Evolutionary conservation across 139 green algal genomes (phyloP), one percentile per base, ranked within the genome.

Genomic region (Zygnema circumcarinatum): DNA sequence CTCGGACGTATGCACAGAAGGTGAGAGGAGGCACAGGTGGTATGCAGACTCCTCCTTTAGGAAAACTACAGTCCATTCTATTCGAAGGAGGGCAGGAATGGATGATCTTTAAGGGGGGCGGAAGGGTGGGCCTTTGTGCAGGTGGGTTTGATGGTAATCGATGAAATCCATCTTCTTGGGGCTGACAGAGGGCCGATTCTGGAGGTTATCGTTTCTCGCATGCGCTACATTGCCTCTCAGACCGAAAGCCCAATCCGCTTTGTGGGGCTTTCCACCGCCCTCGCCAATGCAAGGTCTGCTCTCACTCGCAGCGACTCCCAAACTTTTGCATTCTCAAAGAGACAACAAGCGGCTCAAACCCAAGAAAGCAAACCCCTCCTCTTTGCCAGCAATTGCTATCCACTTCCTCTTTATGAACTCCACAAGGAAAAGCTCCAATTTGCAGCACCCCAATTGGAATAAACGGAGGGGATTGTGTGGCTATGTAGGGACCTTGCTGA

Each of bases 131-230:
- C n/a, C n/a, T n/a, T n/a, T n/a, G 69, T 83, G 75, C 40, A 89
- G 84, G 95, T 98, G n/a, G 91, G 93, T 3, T 92, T 99, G 89
- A 81, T 99, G 41, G 88, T 99, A n/a, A 96, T 99, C 62, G 97
- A 99, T 54, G 97, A 99, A 94, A 98, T 99, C 89, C 97, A 99
- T 87, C 93, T 99, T 79, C 92, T 99, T 76, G 97, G 96, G 0
- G 95, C 93, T 21, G 97, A 99, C 88, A 91, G 96, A 31, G 97
- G 97, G 0, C 97, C 97, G 53, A 96, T 97, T 75, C 93, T 99
- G 80, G 97, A 99, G 93, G 96, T 98, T 32, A 90, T 90, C 67
- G 96, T 98, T 41, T 95, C 92, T 20, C 86, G 96, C 76, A 97
- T 98, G 95, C 89, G 93, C 31, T 98, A 98, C 94, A 96, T 98